A percentile compares a stretch with the other conserved stretches of the same genome.
Conservation (phyloP, 2,329 filamentous ascomycete genomes). For the Fusarium metavorans region DNA sequence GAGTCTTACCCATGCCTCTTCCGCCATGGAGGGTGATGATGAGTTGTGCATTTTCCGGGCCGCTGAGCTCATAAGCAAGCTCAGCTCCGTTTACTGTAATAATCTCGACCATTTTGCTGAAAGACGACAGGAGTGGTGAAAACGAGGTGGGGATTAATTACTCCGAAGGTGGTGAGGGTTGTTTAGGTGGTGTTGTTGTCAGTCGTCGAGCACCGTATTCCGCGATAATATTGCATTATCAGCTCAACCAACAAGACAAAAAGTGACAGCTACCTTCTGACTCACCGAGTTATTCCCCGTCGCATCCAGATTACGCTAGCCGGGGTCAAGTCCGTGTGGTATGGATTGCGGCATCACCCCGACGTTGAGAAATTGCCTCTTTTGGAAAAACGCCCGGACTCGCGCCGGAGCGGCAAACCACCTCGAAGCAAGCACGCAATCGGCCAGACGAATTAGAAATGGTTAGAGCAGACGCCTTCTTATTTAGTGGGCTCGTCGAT, state of each 20-base stretch:
- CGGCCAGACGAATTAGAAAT: conserved; percentile 3
- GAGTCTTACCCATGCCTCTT: conserved; percentile 30
- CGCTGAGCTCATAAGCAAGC: conserved; percentile 26
- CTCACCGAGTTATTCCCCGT: background rate
- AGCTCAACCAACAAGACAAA: background rate
- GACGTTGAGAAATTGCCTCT: background rate
- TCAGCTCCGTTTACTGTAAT: conserved; percentile 24
- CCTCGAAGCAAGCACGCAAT: conserved; percentile 16
- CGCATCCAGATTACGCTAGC: background rate
- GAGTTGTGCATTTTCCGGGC: conserved; percentile 20
- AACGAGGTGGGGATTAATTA: background rate
- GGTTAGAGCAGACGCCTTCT: background rate
- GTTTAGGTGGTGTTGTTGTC: background rate
- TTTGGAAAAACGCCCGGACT: background rate
- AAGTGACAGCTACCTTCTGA: background rate
- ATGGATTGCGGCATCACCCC: background rate
- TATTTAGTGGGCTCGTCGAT: background rate
- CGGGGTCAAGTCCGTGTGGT: background rate
- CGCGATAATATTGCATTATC: background rate
- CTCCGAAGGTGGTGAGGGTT: background rate
- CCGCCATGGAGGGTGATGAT: conserved; percentile 37
- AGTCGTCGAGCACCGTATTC: background rate
- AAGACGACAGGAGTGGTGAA: background rate
- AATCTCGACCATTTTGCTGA: conserved; percentile 10
- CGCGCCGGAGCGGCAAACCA: background rate